These are phyloP conservation scores for Wilhelminamyces savonicus DNA, from an alignment of 805 yeast species.

Conservation along the genomic window DNA sequence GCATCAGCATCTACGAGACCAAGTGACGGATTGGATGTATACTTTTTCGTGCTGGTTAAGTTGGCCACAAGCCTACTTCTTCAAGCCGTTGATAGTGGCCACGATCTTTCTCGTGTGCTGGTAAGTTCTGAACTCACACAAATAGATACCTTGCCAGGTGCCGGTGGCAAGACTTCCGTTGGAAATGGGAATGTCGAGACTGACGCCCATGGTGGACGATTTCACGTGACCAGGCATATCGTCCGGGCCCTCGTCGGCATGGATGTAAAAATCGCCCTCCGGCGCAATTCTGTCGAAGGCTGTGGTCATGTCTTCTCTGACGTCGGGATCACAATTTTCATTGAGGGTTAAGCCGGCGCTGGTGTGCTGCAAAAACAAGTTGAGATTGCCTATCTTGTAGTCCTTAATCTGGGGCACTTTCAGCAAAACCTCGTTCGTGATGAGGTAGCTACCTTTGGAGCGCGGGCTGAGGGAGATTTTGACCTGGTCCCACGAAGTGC, in stretches of 20 bases:
- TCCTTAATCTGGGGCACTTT: conserved; percentile 54
- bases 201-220: conserved; percentile 46
- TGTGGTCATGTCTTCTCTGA: conserved; percentile 59
- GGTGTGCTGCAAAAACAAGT: conserved; percentile 72
- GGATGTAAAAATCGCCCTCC: conserved; percentile 51
- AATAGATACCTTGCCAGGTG: conserved; percentile 83
- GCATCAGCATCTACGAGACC: conserved; percentile 23
- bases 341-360: conserved; percentile 72
- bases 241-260: conserved; percentile 74
- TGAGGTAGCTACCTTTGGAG: conserved; percentile 61
- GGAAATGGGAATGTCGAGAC: conserved; percentile 56
- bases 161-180: conserved; percentile 67
- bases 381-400: conserved; percentile 56
- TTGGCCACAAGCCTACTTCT: conserved; percentile 11
- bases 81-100: conserved; percentile 66
- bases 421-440: conserved; percentile 57
- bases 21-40: too few species aligned
- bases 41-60: too few species aligned
- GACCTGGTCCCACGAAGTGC: conserved; percentile 60
- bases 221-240: conserved; percentile 84
- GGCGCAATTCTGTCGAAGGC: conserved; percentile 65
- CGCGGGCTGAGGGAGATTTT: conserved; percentile 51
- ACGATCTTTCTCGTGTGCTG: conserved; percentile 60
- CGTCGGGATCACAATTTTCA: conserved; percentile 79
- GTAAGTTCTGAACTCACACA: conserved; percentile 65